These are phyloP conservation scores for Bromus sterilis DNA, from an alignment of 176 grass and related monocot genomes.

Conservation along the genomic window DNA sequence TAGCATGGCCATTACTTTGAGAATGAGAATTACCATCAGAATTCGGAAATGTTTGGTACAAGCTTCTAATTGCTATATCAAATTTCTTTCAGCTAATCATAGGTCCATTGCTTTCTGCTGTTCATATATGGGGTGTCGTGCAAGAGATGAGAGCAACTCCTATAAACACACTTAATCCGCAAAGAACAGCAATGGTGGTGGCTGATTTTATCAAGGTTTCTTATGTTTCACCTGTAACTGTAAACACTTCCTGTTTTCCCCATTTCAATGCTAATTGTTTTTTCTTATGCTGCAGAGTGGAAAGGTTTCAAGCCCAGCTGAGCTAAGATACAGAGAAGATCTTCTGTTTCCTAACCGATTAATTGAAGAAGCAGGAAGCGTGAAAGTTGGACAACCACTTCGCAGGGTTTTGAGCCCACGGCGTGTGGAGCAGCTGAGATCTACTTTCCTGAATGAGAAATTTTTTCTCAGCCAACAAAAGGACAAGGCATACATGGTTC, in stretches of 20 bases:
- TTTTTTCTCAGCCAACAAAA: slow-evolving; percentile 49
- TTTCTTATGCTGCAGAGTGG: slow-evolving; percentile 42
- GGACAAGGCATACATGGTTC: slow-evolving; percentile 54
- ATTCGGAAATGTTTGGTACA: not conserved
- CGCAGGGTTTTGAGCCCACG: slow-evolving; percentile 24
- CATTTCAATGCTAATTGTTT: not conserved
- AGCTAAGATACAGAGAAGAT: slow-evolving; percentile 69
- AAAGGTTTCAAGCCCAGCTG: slow-evolving; percentile 79
- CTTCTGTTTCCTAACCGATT: slow-evolving; percentile 62
- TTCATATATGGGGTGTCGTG: slow-evolving; percentile 81
- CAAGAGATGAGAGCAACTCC: slow-evolving; percentile 94
- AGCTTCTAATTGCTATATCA: not conserved
- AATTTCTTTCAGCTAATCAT: slow-evolving; percentile 68
- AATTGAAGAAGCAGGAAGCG: slow-evolving; percentile 69
- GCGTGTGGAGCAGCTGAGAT: slow-evolving; percentile 32
- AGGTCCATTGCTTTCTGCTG: slow-evolving; percentile 68
- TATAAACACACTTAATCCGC: slow-evolving; percentile 81
- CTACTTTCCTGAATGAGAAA: slow-evolving; percentile 61
- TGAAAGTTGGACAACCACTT: slow-evolving; percentile 68
- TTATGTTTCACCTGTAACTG: not conserved
- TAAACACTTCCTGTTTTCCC: not conserved
- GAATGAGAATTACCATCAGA: not conserved
- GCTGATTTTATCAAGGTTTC: slow-evolving; percentile 79
- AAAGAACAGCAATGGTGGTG: slow-evolving; percentile 86
- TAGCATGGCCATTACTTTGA: not conserved